Evolutionary conservation across 441 rosid genomes (phyloP).

Genomic region (Adansonia gregorii): DNA sequence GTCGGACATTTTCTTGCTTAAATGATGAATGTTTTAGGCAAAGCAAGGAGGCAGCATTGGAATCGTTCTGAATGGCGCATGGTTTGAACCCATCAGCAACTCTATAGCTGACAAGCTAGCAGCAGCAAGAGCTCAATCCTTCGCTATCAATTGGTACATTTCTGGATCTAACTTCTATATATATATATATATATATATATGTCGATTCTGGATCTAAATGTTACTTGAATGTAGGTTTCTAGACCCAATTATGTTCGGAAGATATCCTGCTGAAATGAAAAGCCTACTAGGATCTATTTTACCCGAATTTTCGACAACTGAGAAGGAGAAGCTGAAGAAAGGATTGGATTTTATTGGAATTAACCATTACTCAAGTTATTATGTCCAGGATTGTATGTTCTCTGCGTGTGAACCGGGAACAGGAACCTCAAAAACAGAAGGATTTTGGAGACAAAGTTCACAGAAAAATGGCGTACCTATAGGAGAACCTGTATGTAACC

Average conservation of each 20-base stretch:
- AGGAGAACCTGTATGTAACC: slow-evolving; percentile 56
- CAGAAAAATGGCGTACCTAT: slow-evolving; percentile 46
- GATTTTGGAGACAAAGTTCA: slow-evolving; percentile 37
- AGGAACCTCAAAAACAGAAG: slow-evolving; percentile 62
- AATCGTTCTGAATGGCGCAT: slow-evolving; percentile 50
- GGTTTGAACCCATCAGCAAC: slow-evolving; percentile 70
- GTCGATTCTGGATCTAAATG: neutral
- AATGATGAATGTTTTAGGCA: slow-evolving; percentile 36
- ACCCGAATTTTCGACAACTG: slow-evolving; percentile 52
- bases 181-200: no score
- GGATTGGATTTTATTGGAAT: slow-evolving; percentile 69
- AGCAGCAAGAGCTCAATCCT: slow-evolving; percentile 61
- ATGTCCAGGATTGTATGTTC: slow-evolving; percentile 57
- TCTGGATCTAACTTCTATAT: neutral
- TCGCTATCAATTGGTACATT: slow-evolving; percentile 55
- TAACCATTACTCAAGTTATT: slow-evolving; percentile 67
- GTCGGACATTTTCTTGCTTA: neutral
- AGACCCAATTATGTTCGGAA: slow-evolving; percentile 59
- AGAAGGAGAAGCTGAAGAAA: slow-evolving; percentile 41
- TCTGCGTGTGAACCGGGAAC: slow-evolving; percentile 50
- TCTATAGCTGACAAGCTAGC: slow-evolving; percentile 57
- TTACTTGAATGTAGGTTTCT: slow-evolving; percentile 53
- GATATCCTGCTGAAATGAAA: slow-evolving; percentile 67
- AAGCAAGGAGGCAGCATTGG: slow-evolving; percentile 67
- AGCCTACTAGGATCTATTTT: slow-evolving; percentile 50